Conservation (phyloP, 73 alveolate species). For the Paramecium caudatum region DNA sequence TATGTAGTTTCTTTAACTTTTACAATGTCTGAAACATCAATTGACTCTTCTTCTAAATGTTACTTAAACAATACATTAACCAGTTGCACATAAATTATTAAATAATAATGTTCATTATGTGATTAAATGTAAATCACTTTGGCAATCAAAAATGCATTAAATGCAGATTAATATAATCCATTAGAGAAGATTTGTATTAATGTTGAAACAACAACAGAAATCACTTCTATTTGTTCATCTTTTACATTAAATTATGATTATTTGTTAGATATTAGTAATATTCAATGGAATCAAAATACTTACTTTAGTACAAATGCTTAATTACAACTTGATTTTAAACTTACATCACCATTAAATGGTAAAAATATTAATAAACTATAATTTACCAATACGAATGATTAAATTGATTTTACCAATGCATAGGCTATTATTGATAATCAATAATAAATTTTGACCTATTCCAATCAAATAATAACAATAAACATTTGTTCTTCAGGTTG, state of each 20-base stretch:
- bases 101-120: conserved; percentile 9
- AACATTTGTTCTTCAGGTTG: background rate
- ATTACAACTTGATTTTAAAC: background rate
- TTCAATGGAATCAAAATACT: background rate
- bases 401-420: background rate
- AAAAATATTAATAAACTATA: background rate
- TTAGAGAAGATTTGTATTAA: background rate
- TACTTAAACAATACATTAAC: background rate
- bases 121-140: background rate
- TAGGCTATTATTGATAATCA: background rate
- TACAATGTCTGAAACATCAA: background rate
- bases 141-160: background rate
- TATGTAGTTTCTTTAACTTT: background rate
- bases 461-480: background rate
- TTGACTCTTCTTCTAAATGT: background rate
- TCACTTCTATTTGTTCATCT: background rate
- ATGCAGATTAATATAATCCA: conserved; percentile 19
- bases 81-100: background rate
- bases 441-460: background rate
- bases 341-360: background rate
- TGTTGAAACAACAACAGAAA: background rate
- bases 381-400: conserved; percentile 3
- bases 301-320: background rate
- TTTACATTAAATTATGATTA: background rate
- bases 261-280: background rate